Evolutionary conservation across 768 basidiomycete species (phyloP).

Genomic region (Megacollybia marginata): DNA sequence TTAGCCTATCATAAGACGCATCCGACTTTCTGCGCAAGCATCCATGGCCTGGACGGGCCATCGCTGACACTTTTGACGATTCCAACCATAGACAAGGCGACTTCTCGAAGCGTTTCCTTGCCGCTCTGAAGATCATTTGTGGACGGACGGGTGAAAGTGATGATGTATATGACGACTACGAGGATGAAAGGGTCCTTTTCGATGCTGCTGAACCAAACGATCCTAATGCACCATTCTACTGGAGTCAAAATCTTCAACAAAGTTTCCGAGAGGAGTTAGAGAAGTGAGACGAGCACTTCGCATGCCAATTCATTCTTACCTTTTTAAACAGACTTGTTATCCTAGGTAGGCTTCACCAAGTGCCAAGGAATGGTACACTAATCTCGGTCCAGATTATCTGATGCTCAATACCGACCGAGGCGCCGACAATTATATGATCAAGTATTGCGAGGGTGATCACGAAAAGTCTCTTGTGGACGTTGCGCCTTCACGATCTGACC

Average conservation of each 20-base stretch:
- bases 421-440: slow-evolving; percentile 71
- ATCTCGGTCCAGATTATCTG: slow-evolving; percentile 55
- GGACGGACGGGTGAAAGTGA: slow-evolving; percentile 76
- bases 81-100: slow-evolving; percentile 69
- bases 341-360: slow-evolving; percentile 38
- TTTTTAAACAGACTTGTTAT: slow-evolving; percentile 60
- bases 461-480: slow-evolving; percentile 75
- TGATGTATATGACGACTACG: slow-evolving; percentile 63
- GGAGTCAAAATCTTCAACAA: slow-evolving; percentile 71
- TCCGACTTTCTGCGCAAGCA: slow-evolving; percentile 81
- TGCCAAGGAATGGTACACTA: slow-evolving; percentile 4
- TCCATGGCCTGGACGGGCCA: slow-evolving; percentile 82
- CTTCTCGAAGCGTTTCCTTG: slow-evolving; percentile 58
- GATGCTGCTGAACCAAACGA: slow-evolving; percentile 56
- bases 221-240: slow-evolving; percentile 63
- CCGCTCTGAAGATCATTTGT: slow-evolving; percentile 73
- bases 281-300: slow-evolving; percentile 44
- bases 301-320: slow-evolving; percentile 1
- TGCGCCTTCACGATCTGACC: slow-evolving; percentile 64
- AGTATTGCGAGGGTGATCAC: slow-evolving; percentile 76
- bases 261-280: slow-evolving; percentile 86
- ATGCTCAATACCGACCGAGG: slow-evolving; percentile 91
- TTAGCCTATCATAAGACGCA: slow-evolving; percentile 45
- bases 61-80: slow-evolving; percentile 82
- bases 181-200: slow-evolving; percentile 64